A percentile compares a stretch with the other conserved stretches of the same genome.
Conservation (phyloP, 2,329 filamentous ascomycete genomes). For the Cladobotryum mycophilum region DNA sequence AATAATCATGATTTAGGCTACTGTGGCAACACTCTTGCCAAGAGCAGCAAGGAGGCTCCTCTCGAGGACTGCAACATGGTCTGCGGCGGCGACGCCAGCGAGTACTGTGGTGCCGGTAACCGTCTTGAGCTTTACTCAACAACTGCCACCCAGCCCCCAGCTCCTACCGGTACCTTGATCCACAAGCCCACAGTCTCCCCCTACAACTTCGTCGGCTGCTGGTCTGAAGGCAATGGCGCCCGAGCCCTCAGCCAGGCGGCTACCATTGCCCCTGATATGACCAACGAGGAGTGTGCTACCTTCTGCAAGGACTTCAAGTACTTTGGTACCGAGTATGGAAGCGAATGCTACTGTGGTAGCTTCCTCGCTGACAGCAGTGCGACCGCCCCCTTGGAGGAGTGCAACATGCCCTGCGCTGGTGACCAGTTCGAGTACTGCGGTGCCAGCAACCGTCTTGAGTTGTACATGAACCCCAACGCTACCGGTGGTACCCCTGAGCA, state of each 20-base stretch:
- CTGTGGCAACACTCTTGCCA: slow-evolving; percentile 38
- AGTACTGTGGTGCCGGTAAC: slow-evolving; percentile 38
- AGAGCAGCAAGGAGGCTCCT: slow-evolving; percentile 22
- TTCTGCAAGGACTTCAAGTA: slow-evolving; percentile 33
- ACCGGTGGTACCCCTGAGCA: slow-evolving; percentile 24
- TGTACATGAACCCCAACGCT: slow-evolving; percentile 26
- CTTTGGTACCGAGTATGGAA: slow-evolving; percentile 35
- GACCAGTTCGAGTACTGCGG: slow-evolving; percentile 29
- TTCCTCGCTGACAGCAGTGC: slow-evolving; percentile 21
- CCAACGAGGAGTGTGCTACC: slow-evolving; percentile 26
- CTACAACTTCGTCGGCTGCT: slow-evolving; percentile 35
- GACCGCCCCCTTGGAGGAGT: slow-evolving; percentile 25
- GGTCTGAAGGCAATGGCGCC: slow-evolving; percentile 30
- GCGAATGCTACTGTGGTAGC: slow-evolving; percentile 35
- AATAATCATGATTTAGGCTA: slow-evolving; percentile 28
- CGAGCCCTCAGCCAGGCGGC: slow-evolving; percentile 28
- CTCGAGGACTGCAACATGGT: slow-evolving; percentile 31
- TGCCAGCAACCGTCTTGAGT: slow-evolving; percentile 26
- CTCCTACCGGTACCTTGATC: slow-evolving; percentile 20
- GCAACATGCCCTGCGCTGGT: slow-evolving; percentile 29
- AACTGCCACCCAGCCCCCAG: slow-evolving; percentile 27
- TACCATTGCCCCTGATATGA: slow-evolving; percentile 24
- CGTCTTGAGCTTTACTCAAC: slow-evolving; percentile 40
- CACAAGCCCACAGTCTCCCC: slow-evolving; percentile 18
- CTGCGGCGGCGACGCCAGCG: slow-evolving; percentile 34